Evolutionary conservation across 768 basidiomycete species (phyloP).

Genomic region (Dacryopinax primogenitus): DNA sequence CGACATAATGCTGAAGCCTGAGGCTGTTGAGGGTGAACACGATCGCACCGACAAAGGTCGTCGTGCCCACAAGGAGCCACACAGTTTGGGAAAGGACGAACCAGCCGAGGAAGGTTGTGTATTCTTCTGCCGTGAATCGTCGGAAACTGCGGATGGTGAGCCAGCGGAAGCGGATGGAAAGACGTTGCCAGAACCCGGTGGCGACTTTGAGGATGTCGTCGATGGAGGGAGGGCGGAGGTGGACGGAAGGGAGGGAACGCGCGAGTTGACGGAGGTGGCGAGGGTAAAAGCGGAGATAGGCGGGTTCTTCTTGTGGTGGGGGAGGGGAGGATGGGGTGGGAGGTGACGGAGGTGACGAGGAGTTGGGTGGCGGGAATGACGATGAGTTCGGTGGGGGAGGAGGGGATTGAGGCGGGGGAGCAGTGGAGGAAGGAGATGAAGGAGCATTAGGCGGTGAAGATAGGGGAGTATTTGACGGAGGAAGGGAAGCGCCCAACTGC

Average conservation of each 20-base stretch:
- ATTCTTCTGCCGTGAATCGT: conserved; percentile 90
- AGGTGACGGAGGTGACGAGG: conserved; percentile 1
- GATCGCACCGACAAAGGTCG: conserved; percentile 89
- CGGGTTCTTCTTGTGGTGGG: neutral
- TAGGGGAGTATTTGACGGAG: too few relatives aligned
- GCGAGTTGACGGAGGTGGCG: conserved; percentile 72
- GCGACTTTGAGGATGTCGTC: conserved; percentile 83
- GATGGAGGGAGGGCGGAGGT: conserved; percentile 52
- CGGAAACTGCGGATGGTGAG: conserved; percentile 90
- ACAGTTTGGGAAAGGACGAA: conserved; percentile 89
- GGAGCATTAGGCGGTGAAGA: neutral
- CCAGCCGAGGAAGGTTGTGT: conserved; percentile 92
- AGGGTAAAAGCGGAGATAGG: conserved; percentile 39
- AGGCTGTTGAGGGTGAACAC: conserved; percentile 84
- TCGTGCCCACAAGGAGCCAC: conserved; percentile 95
- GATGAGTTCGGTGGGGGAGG: too few relatives aligned
- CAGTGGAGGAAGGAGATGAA: neutral
- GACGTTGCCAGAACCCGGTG: conserved; percentile 78
- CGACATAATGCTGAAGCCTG: conserved; percentile 73
- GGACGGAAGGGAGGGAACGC: conserved; percentile 51
- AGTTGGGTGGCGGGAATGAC: conserved; percentile 5
- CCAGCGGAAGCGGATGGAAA: conserved; percentile 92
- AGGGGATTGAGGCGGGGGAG: neutral
- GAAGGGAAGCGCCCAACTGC: too few relatives aligned
- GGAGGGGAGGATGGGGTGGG: neutral